phyloP scores from a whole-genome alignment of 805 yeast species.

The Teunomyces lycoperdinae region DNA sequence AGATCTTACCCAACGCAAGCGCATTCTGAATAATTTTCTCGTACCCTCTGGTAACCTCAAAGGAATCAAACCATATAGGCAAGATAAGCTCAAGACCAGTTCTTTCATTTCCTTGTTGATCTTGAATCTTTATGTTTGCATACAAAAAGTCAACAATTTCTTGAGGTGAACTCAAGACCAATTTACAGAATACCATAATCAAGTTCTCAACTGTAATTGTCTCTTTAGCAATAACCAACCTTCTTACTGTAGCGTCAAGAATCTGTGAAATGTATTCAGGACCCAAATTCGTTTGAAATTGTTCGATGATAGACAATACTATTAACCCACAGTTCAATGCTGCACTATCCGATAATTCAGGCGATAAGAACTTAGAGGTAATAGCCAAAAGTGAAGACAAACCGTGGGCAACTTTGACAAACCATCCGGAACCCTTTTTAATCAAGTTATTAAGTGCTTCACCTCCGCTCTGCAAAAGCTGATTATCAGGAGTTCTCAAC shows the following conservation, averaged over 20 bases:
- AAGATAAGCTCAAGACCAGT: conserved; percentile 56
- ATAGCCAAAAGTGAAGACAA: conserved; percentile 57
- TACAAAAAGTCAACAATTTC: conserved; percentile 64
- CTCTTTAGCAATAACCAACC: conserved; percentile 66
- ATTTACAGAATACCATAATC: conserved; percentile 68
- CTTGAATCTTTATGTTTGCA: conserved; percentile 28
- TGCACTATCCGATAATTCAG: conserved; percentile 73
- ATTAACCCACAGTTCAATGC: conserved; percentile 74
- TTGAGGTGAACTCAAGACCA: conserved; percentile 59
- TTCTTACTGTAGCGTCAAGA: conserved; percentile 67
- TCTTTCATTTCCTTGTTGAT: conserved; percentile 15
- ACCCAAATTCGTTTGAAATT: conserved; percentile 41
- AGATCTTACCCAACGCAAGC: conserved; percentile 69
- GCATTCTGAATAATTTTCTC: conserved; percentile 65
- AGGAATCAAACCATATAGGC: conserved; percentile 80
- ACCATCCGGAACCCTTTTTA: conserved; percentile 32
- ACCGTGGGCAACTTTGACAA: conserved; percentile 42
- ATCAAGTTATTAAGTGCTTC: conserved; percentile 68
- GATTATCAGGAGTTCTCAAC: conserved; percentile 61
- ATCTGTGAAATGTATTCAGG: conserved; percentile 50
- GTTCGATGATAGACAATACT: conserved; percentile 56
- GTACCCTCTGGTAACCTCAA: conserved; percentile 77
- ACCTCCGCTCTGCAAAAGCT: conserved; percentile 72
- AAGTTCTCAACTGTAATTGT: conserved; percentile 75
- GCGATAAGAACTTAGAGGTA: conserved; percentile 67